Base-by-base conservation (phyloP, 208 protist genomes). In the Wallacemonas sp. region DNA sequence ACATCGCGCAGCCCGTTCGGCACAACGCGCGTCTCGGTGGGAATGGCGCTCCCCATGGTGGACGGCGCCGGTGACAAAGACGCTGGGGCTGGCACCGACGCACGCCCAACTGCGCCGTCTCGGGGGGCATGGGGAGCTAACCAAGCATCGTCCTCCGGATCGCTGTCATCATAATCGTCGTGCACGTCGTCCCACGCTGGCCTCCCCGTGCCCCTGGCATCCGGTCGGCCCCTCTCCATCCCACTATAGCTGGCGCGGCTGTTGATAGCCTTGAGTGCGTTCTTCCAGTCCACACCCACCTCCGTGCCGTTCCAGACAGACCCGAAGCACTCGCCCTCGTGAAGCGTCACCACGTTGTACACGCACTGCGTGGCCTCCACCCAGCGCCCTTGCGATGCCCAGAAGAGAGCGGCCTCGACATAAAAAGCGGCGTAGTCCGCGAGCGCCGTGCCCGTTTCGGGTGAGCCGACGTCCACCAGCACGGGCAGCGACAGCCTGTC, bases 351-450 rank as follows among this genome's bases (percentile, higher is more conserved):
- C n/a, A 60, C 55, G 58, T 60, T 65, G 36, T 72, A 76, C 44
- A 69, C 68, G 73, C 43, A 76, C 44, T 69, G 71, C 24, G 61
- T 60, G 4, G 87, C 83, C 23, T 78, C 70, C 8, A 61, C 68
- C 74, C 83, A 88, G 34, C 58, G 70, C 1, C 64, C 54, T 3
- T 71, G 44, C 1, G 30, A 48, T 9, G 69, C 70, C 30, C 84
- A 68, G 9, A 90, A 55, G 9, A 85, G 46, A 8, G 71, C 83
- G 5, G 75, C 81, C 43, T 87, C 73, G 12, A 55, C 60, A 55
- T 81, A 81, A 56, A 88, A 90, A 12, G 46, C 43, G 17, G 82
- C 61, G 62, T 78, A 84, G 68, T 85, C 78, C 0, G 55, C 39
- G 9, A 83, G 16, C 27, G 65, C 61, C 0, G 82, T 72, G 12